Evolutionary conservation across 495 filamentous ascomycete species (phyloP), one percentile per base, ranked within the genome.

Genomic region (Hypoxylon subgilvum): DNA sequence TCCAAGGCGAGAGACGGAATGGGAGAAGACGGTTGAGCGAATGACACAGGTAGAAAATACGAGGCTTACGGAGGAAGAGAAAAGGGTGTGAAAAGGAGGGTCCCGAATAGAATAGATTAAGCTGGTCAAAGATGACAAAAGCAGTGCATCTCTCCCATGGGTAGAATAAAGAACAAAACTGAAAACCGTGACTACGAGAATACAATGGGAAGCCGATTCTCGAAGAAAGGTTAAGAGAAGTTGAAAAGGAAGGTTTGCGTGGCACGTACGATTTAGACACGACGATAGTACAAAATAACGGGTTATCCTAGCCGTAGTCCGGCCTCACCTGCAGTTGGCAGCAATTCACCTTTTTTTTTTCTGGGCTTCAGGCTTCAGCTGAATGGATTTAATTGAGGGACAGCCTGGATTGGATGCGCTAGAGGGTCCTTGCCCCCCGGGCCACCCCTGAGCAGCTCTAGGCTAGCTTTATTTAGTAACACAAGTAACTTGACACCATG

Each of bases 401-500:
- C 53, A 39, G 35, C 43, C 17, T 43, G 19, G 12, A 47, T 60
- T 43, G 42, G 53, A 34, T 30, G 38, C 61, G 50, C 54, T 64
- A 64, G 55, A 4, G 8, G 54, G 21, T 9, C 10, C 2, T 10
- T 13, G 14, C 30, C 41, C 47, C 60, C 54, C 34, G 41, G 14
- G 27, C 19, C 31, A n/a, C 35, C 48, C 54, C 45, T 59, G 54
- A 17, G 25, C 49, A 45, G 60, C n/a, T n/a, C n/a, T n/a, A n/a
- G n/a, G n/a, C 60, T 63, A 57, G 53, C 60, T 63, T 63, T 58
- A 57, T 63, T 58, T 63, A 63, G 60, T 21, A 63, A 31, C 27
- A 52, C 18, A 35, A 22, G 42, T 28, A 21, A 34, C 47, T 40
- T 50, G 61, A 57, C 53, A 63, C 61, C 35, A 59, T 59, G 50